Conservation (phyloP, 31 red algal genomes). For the Odonthalia washingtoniensis region DNA sequence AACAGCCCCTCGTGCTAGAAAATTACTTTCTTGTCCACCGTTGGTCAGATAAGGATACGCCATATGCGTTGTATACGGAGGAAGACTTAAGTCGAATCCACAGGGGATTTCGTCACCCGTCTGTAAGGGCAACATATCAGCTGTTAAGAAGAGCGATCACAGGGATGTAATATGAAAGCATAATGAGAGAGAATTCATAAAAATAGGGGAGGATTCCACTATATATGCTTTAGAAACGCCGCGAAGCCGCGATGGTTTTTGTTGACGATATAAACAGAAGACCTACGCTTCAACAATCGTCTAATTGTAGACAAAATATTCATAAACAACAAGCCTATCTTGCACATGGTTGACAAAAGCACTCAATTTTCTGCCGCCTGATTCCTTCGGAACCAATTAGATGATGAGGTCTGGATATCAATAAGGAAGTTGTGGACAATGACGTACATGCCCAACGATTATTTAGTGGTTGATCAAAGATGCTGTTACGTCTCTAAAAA, state of each 20-base stretch:
- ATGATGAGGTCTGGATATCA: too few species aligned
- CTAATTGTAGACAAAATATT: too few species aligned
- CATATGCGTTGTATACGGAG: too few species aligned
- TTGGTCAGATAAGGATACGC: background rate
- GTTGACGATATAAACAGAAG: too few species aligned
- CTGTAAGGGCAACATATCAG: background rate
- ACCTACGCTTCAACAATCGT: too few species aligned
- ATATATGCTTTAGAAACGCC: too few species aligned
- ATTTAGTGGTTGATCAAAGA: conserved; percentile 45
- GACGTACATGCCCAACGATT: conserved; percentile 17
- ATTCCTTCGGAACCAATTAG: too few species aligned
- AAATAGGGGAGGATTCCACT: conserved; percentile 31
- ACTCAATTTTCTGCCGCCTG: too few species aligned
- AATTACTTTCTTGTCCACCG: conserved; percentile 2
- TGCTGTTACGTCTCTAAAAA: conserved; percentile 36
- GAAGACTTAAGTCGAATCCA: background rate
- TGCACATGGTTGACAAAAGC: too few species aligned
- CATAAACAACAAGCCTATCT: too few species aligned
- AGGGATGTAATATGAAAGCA: background rate
- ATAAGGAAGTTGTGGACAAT: conserved; percentile 7
- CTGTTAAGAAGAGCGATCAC: background rate
- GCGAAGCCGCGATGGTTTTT: too few species aligned
- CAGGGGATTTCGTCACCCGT: background rate
- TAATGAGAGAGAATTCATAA: conserved; percentile 13
- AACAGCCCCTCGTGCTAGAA: background rate